These are phyloP conservation scores for Colletotrichum sansevieriae DNA, from an alignment of 2,329 filamentous ascomycete genomes.

Conservation along the genomic window DNA sequence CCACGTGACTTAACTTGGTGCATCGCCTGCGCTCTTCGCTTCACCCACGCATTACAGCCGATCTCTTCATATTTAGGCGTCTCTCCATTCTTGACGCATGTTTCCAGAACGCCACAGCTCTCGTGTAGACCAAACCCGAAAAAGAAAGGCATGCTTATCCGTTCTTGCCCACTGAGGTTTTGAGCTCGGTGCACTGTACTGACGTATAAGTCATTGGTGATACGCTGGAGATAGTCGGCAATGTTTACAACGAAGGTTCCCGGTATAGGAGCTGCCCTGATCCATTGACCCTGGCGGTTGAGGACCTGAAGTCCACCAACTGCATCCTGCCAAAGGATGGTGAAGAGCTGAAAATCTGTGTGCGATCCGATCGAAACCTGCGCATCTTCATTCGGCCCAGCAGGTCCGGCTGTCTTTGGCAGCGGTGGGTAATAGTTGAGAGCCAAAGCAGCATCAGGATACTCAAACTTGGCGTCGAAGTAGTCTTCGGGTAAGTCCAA, in stretches of 20 bases:
- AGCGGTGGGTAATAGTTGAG: slow-evolving; percentile 56
- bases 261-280: slow-evolving; percentile 55
- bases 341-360: slow-evolving; percentile 67
- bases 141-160: slow-evolving; percentile 62
- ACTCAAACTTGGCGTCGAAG: slow-evolving; percentile 66
- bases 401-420: not conserved
- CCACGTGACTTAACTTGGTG: slow-evolving; percentile 43
- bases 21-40: slow-evolving; percentile 52
- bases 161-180: slow-evolving; percentile 54
- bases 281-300: slow-evolving; percentile 55
- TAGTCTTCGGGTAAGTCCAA: slow-evolving; percentile 66
- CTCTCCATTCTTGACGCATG: slow-evolving; percentile 51
- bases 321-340: slow-evolving; percentile 59
- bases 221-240: slow-evolving; percentile 63
- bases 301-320: slow-evolving; percentile 59
- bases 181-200: slow-evolving; percentile 63
- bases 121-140: slow-evolving; percentile 58
- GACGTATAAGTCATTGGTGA: slow-evolving; percentile 63
- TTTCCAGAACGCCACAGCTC: slow-evolving; percentile 56
- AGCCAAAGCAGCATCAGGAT: slow-evolving; percentile 60
- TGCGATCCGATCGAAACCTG: slow-evolving; percentile 62
- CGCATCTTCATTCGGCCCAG: slow-evolving; percentile 11
- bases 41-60: slow-evolving; percentile 55
- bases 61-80: slow-evolving; percentile 55
- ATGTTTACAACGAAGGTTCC: slow-evolving; percentile 65